Base-by-base conservation (phyloP, 2,329 filamentous ascomycete genomes). In the Fusarium coffeatum region DNA sequence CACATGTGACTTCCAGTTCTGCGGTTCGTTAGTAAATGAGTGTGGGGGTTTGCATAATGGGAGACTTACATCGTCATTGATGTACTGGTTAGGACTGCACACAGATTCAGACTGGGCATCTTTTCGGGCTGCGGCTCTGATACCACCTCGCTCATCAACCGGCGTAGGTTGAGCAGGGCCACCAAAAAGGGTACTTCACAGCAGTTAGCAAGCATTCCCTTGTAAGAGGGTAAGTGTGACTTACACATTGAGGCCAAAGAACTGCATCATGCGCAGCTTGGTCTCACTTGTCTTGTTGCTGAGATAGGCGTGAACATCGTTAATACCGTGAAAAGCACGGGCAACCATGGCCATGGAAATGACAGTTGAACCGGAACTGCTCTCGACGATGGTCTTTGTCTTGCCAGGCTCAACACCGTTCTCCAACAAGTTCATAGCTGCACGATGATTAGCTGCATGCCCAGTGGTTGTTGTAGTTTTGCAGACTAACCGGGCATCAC, bases 291-390 rank as follows among this genome's bases (percentile, higher is more conserved):
- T 79, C 83, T 87, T 55, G 80, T 88, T 86, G 81, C 87, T 72
- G 75, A 84, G 58, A 80, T 78, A 77, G 82, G 86, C 59, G 78
- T 78, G 76, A 4, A 80, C 77, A 73, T 78, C 79, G 53, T 80
- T 78, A 74, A 76, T 84, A 74, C 80, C 81, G 59, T 71, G 75
- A 28, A 78, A 76, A 13, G 76, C 77, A 22, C 77, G 68, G n/a
- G 78, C 75, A 7, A 79, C 72, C 64, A 80, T 77, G 18, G 74
- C 77, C 83, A 90, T 84, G 0, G 87, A 89, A 37, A 89, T 85
- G 27, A 89, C 87, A 0, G 88, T 90, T 1, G 87, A 89, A 1
- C 88, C 88, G 1, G 87, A 89, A 74, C 86, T 89, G 64, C 86
- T 86, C 72, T 90, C 88, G 42, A 89, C 83, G 27, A 90, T 83